A percentile compares a stretch with the other conserved stretches of the same genome.
Conservation (phyloP, 495 filamentous ascomycete species). For the Aspergillus egyptiacus region DNA sequence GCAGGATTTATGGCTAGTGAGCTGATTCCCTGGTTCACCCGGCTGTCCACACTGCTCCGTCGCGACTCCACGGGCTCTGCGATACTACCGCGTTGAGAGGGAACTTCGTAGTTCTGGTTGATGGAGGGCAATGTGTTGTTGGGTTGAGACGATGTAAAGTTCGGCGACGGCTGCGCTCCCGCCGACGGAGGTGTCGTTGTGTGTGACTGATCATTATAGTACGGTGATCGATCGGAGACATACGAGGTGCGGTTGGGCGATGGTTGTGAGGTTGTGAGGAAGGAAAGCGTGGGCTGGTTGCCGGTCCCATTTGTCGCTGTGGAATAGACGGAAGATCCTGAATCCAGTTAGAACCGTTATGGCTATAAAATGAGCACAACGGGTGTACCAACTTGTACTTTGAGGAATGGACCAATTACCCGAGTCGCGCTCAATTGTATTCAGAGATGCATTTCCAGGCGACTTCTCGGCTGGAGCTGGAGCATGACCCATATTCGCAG, state of each 20-base stretch:
- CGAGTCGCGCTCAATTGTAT: conserved; percentile 45
- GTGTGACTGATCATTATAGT: conserved; percentile 35
- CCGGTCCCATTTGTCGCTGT: conserved; percentile 43
- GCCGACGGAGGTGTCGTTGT: conserved; percentile 43
- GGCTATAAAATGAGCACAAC: conserved; percentile 2
- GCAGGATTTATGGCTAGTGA: conserved; percentile 59
- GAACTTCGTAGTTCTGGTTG: conserved; percentile 46
- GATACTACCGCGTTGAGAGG: conserved; percentile 42
- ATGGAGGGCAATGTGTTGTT: conserved; percentile 43
- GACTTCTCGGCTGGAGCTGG: conserved; percentile 35
- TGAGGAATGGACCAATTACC: conserved; percentile 49
- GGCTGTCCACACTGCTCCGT: conserved; percentile 72
- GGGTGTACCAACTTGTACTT: conserved; percentile 39
- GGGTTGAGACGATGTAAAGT: conserved; percentile 37
- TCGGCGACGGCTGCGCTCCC: conserved; percentile 41
- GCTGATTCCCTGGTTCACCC: conserved; percentile 64
- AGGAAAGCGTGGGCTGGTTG: conserved; percentile 46
- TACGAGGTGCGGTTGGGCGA: conserved; percentile 43
- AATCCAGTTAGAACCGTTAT: conserved; percentile 20
- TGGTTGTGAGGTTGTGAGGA: conserved; percentile 45
- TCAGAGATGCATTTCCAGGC: conserved; percentile 41
- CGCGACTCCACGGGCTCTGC: conserved; percentile 52
- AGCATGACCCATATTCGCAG: conserved; percentile 35
- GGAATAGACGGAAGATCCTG: conserved; percentile 53
- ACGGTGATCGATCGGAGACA: conserved; percentile 44